Base-by-base conservation (phyloP, 2,329 filamentous ascomycete species). In the Talaromyces sp. region DNA sequence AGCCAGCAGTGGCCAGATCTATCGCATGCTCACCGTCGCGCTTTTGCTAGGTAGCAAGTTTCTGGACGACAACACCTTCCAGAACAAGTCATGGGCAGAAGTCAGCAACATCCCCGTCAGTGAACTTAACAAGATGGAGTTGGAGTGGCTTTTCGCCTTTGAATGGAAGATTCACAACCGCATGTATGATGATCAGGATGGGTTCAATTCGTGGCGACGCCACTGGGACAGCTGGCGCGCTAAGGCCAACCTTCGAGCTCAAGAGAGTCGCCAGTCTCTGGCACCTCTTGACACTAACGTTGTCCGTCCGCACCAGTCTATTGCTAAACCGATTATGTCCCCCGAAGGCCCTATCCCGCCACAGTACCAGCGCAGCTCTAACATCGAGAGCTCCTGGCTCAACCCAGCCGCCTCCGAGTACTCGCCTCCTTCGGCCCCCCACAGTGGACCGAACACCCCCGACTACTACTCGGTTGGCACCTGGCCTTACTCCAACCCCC, bases 31-130 rank as follows among this genome's bases (percentile, higher is more conserved):
- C 59, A 96, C 91, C 6, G 88, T 93, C 33, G 86, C 89, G 7
- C 78, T 97, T 52, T 82, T 97, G 47, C 81, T 97, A 48, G 92
- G 91, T 55, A 96, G 91, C 84, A 97, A 97, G 77, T 97, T 96
- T 67, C 80, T 96, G 61, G 92, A 97, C 67, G 92, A 96, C 80
- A 96, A 96, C 76, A 97, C 92, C 5, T 97, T 97, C 75, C 92
- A 96, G 80, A 97, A 96, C 77, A 88, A 90, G 50, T 96, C 92
- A 1, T 97, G 92, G 92, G 90, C 92, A 4, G 92, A 97, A 69
- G 92, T 97, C 47, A 96, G 91, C 74, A 90, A 90, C 56, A 96
- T 97, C 61, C 81, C 87, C 29, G 91, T 96, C 17, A 76, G 82
- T 2, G 91, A 96, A 68, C 81, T 97, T 62, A 96, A 96, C 76